A percentile compares a stretch with the other conserved stretches of the same genome.
phyloP scores from a whole-genome alignment of 768 basidiomycete species.

The Plicaturopsis crispa region DNA sequence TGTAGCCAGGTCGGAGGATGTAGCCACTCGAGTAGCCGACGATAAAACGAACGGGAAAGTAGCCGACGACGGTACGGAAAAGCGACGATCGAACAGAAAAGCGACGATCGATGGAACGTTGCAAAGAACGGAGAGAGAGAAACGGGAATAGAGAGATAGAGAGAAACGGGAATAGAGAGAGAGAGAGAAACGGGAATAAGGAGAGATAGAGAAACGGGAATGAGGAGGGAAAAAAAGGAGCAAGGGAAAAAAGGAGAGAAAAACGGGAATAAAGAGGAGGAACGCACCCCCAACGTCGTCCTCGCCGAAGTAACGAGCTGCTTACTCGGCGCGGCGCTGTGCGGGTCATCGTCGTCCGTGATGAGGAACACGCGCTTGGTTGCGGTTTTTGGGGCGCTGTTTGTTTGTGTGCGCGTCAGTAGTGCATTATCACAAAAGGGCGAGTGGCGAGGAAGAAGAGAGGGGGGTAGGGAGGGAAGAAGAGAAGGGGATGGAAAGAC shows the following conservation, averaged over 20 bases:
- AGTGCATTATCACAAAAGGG: too few species aligned
- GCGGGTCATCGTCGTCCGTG: constrained; percentile 84
- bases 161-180: background rate
- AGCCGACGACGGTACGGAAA: too few species aligned
- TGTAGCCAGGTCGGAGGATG: too few species aligned
- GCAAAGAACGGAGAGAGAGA: background rate
- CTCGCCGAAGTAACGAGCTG: constrained; percentile 62
- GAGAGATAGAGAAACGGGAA: background rate
- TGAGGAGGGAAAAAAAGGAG: background rate
- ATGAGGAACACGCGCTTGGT: constrained; percentile 92
- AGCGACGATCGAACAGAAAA: background rate
- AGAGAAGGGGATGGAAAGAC: background rate
- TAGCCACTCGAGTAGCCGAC: too few species aligned
- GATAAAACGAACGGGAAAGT: too few species aligned
- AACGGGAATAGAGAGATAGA: background rate
- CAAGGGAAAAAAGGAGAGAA: constrained; percentile 5
- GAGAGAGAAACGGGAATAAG: background rate
- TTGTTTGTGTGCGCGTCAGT: too few species aligned
- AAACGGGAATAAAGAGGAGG: background rate
- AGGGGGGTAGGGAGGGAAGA: too few species aligned
- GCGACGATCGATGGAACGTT: background rate
- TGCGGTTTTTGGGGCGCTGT: constrained; percentile 80
- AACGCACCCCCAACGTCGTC: constrained; percentile 59
- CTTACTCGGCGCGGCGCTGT: constrained; percentile 42
- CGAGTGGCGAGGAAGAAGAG: too few species aligned